A percentile compares a stretch with the other conserved stretches of the same genome.
Evolutionary conservation across 306 rosid genomes (phyloP).

Genomic region (Sesbania bispinosa): DNA sequence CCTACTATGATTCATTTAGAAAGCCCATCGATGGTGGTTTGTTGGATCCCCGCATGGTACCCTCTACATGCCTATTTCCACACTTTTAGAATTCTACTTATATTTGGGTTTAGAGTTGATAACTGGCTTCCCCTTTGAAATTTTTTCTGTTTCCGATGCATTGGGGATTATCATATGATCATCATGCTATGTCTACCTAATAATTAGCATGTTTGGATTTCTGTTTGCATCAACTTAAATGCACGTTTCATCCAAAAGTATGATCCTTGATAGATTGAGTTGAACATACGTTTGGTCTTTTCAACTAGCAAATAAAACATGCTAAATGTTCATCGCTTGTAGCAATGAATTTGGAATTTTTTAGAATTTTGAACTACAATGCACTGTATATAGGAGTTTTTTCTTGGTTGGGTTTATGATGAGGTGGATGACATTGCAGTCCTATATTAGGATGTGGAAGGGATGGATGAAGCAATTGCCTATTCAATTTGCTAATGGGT

Average conservation of each 20-base stretch:
- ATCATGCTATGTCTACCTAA: neutral
- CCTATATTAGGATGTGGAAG: neutral
- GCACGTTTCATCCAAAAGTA: no score
- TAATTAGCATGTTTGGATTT: neutral
- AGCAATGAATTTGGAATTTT: neutral
- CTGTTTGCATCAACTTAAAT: no score
- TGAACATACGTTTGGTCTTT: no score
- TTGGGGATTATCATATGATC: neutral
- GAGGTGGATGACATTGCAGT: neutral
- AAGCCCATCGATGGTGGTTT: slow-evolving; percentile 56
- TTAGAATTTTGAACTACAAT: neutral
- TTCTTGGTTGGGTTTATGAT: neutral
- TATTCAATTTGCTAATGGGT: neutral
- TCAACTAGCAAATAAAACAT: neutral
- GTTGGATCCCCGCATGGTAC: slow-evolving; percentile 85
- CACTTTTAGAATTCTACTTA: neutral
- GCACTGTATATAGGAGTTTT: neutral
- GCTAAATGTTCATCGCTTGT: neutral
- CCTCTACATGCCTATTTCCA: neutral
- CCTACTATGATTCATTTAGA: slow-evolving; percentile 46
- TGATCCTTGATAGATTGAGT: no score
- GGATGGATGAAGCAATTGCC: neutral
- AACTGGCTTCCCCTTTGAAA: neutral
- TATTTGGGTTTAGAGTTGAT: neutral
- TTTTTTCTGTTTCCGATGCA: neutral